Conservation (phyloP, 2,329 filamentous ascomycete species). For the Penicillium janthinellum region DNA sequence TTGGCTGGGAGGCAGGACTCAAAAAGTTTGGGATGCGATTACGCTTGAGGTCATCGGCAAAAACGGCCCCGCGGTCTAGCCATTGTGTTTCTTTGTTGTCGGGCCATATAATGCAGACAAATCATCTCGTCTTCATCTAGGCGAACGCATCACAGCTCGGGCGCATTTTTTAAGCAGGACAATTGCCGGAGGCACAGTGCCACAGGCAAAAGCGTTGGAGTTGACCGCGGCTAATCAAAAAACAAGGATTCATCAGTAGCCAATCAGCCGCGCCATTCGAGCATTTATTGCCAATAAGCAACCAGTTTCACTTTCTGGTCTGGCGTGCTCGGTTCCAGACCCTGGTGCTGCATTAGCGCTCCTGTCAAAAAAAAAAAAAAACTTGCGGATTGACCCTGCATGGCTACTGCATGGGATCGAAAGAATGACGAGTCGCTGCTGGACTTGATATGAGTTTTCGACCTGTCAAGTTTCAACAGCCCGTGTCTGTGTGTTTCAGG, state of each 20-base stretch:
- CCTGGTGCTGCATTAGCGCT: slow-evolving; percentile 13
- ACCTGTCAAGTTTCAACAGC: slow-evolving; percentile 3
- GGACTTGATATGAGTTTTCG: neutral
- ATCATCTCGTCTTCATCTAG: no score
- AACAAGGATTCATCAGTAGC: neutral
- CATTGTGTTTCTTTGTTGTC: neutral
- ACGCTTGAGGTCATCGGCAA: neutral
- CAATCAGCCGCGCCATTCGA: slow-evolving; percentile 6
- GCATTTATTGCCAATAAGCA: slow-evolving; percentile 20
- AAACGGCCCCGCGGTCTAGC: neutral
- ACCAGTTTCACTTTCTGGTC: neutral
- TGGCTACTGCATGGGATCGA: neutral
- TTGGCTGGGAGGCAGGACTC: no score
- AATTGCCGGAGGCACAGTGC: slow-evolving; percentile 8
- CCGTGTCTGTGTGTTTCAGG: neutral
- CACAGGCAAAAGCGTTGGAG: neutral
- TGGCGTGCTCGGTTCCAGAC: neutral
- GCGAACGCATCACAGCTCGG: neutral
- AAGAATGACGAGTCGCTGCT: slow-evolving; percentile 3
- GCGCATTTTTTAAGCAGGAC: neutral
- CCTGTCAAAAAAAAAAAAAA: slow-evolving; percentile 19
- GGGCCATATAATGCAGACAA: neutral
- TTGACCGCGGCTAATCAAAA: slow-evolving; percentile 14
- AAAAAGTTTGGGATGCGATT: slow-evolving; percentile 11
- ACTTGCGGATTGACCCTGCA: slow-evolving; percentile 6